Evolutionary conservation across 2,329 filamentous ascomycete genomes (phyloP).

Genomic region (Knoxdaviesia proteae): DNA sequence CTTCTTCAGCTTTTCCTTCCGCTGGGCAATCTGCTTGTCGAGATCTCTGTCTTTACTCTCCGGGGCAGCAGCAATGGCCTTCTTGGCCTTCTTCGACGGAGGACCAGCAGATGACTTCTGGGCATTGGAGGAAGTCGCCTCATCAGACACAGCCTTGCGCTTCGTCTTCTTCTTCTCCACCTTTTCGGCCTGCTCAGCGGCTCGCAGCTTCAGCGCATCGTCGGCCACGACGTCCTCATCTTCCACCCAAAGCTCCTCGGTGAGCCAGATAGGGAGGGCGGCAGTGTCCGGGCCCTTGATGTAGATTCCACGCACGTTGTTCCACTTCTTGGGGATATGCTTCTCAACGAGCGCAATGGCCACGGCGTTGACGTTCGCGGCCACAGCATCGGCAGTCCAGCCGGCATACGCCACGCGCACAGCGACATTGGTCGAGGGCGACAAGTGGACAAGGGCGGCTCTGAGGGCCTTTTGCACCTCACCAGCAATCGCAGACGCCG

Average conservation of each 20-base stretch:
- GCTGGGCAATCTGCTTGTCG: constrained; percentile 37
- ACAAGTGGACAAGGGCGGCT: constrained; percentile 62
- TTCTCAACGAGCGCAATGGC: constrained; percentile 50
- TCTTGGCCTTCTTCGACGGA: constrained; percentile 21
- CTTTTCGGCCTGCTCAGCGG: constrained; percentile 21
- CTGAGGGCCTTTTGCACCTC: constrained; percentile 63
- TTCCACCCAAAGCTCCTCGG: constrained; percentile 78
- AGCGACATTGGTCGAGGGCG: constrained; percentile 58
- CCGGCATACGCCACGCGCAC: constrained; percentile 59
- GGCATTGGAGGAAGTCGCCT: constrained; percentile 4
- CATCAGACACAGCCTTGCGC: constrained; percentile 25
- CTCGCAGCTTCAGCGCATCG: constrained; percentile 26
- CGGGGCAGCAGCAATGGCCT: constrained; percentile 11
- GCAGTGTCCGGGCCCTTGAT: constrained; percentile 80
- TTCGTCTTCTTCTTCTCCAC: constrained; percentile 34
- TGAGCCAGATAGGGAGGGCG: constrained; percentile 84
- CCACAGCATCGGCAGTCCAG: constrained; percentile 55
- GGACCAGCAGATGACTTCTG: constrained; percentile 10
- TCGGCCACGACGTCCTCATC: constrained; percentile 51
- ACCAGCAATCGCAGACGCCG: constrained; percentile 46
- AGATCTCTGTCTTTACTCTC: constrained; percentile 30
- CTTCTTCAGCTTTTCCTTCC: constrained; percentile 35
- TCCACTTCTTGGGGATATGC: constrained; percentile 72
- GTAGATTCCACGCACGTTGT: constrained; percentile 64
- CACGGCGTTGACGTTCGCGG: constrained; percentile 62